Evolutionary conservation across 768 basidiomycete species (phyloP).

Genomic region (Serendipita vermifera): DNA sequence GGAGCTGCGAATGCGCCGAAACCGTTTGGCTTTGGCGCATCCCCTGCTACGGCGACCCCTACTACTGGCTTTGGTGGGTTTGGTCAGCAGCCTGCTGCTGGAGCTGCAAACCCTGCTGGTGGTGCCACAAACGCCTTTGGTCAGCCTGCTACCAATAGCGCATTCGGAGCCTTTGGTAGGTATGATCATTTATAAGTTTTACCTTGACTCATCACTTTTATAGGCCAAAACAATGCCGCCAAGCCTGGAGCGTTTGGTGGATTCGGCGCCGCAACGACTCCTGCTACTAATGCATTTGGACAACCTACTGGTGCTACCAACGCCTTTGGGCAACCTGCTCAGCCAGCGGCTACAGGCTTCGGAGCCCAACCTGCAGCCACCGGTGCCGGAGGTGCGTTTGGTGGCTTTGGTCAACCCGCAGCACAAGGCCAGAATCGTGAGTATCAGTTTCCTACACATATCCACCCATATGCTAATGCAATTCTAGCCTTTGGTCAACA

Average conservation of each 20-base stretch:
- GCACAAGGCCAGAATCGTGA: too few relatives aligned
- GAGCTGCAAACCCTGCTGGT: neutral
- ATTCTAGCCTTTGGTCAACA: slow-evolving; percentile 32
- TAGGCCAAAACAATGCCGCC: slow-evolving; percentile 30
- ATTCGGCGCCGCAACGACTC: slow-evolving; percentile 16
- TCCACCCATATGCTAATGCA: too few relatives aligned
- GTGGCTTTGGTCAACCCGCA: slow-evolving; percentile 24
- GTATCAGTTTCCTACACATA: too few relatives aligned
- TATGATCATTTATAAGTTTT: neutral
- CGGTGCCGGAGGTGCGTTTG: slow-evolving; percentile 20
- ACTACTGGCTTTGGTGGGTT: neutral
- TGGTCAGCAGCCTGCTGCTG: neutral
- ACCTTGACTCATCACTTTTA: neutral
- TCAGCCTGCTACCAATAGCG: slow-evolving; percentile 12
- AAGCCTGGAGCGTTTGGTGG: slow-evolving; percentile 19
- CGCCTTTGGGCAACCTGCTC: slow-evolving; percentile 36
- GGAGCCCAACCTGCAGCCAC: slow-evolving; percentile 32
- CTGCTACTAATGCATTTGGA: neutral
- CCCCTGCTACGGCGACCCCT: too few relatives aligned
- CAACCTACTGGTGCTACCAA: slow-evolving; percentile 10
- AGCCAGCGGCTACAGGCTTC: slow-evolving; percentile 31
- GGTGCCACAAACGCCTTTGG: slow-evolving; percentile 15
- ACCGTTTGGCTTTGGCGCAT: neutral
- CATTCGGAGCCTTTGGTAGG: neutral
- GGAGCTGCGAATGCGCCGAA: neutral